These are phyloP conservation scores for Quercus dentata DNA, from an alignment of 306 rosid genomes.

Conservation along the genomic window DNA sequence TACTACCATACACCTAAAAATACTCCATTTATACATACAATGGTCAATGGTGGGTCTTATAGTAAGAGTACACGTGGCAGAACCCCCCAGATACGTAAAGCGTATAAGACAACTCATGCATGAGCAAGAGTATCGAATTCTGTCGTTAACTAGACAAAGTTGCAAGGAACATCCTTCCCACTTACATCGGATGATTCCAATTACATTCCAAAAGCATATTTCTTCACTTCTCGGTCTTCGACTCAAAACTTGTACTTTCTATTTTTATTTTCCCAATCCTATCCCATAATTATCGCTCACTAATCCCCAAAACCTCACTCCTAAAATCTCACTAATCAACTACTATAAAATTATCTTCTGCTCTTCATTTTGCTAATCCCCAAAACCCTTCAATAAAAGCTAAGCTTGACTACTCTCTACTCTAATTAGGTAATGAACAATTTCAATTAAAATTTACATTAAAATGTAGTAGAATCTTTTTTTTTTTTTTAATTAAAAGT, in stretches of 20 bases:
- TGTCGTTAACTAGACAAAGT: no score
- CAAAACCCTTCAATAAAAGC: neutral
- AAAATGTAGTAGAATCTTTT: neutral
- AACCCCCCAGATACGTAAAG: no score
- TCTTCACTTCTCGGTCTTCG: neutral
- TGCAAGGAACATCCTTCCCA: neutral
- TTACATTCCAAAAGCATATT: neutral
- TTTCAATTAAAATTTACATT: neutral
- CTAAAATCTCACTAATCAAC: no score
- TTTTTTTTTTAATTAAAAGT: conserved; percentile 6
- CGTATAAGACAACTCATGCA: no score
- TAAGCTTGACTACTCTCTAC: neutral
- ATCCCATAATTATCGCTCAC: neutral
- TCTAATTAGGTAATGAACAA: neutral
- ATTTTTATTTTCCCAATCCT: neutral
- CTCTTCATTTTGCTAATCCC: neutral
- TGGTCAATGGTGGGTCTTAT: no score
- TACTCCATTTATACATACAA: no score
- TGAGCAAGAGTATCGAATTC: no score
- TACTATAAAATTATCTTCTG: no score
- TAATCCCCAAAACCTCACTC: neutral
- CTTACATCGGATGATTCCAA: neutral
- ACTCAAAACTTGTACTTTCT: no score
- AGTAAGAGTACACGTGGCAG: no score
- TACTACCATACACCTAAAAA: no score